These are phyloP conservation scores for Phytophthora pini DNA, from an alignment of 352 stramenopile genomes.

Conservation along the genomic window DNA sequence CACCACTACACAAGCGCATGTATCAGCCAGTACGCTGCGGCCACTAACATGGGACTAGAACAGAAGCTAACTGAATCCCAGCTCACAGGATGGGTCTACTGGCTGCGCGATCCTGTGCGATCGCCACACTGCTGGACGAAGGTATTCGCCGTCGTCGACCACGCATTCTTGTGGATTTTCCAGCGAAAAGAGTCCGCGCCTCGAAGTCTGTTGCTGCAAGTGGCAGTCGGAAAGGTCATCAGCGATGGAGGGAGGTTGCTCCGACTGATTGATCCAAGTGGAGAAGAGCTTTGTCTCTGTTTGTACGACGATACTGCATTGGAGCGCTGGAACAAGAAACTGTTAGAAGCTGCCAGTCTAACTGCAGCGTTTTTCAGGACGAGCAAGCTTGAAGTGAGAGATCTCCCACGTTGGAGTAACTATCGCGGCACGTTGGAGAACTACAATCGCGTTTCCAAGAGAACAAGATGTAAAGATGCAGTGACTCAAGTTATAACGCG, in stretches of 20 bases:
- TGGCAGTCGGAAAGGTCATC: conserved; percentile 57
- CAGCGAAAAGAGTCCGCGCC: conserved; percentile 42
- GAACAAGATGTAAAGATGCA: conserved; percentile 41
- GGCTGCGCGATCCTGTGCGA: conserved; percentile 53
- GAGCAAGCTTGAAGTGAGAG: conserved; percentile 34
- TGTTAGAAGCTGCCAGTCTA: conserved; percentile 46
- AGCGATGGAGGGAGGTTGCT: conserved; percentile 40
- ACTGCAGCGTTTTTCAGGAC: conserved; percentile 52
- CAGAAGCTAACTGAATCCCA: conserved; percentile 1
- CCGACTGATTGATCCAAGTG: conserved; percentile 52
- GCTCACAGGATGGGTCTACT: conserved; percentile 63
- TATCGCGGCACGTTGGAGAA: conserved; percentile 60
- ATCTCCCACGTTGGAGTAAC: conserved; percentile 49
- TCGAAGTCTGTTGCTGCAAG: conserved; percentile 51
- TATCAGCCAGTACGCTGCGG: not conserved
- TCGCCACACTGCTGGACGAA: conserved; percentile 69
- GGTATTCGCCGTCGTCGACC: conserved; percentile 62
- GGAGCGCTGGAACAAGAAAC: conserved; percentile 36
- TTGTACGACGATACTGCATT: conserved; percentile 38
- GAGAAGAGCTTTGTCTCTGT: conserved; percentile 55
- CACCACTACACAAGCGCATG: conserved; percentile 2
- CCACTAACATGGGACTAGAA: conserved; percentile 1
- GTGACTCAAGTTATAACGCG: conserved; percentile 31
- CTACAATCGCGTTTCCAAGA: conserved; percentile 44
- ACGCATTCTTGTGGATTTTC: conserved; percentile 66